These are phyloP conservation scores for Phlyctochytrium planicorne DNA, from an alignment of 192 early-diverging fungal genomes.

Conservation along the genomic window DNA sequence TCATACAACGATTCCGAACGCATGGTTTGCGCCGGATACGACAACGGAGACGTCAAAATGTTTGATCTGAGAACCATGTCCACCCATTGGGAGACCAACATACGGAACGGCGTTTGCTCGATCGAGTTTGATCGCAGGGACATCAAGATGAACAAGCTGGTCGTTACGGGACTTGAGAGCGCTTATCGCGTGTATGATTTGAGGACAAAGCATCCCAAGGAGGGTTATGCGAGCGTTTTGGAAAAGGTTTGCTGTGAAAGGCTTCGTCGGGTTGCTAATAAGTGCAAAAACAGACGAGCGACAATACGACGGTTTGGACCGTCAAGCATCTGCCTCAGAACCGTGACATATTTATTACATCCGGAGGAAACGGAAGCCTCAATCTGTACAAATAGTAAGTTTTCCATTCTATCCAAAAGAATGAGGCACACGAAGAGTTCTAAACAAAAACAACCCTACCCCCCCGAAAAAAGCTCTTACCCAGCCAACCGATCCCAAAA, in stretches of 20 bases:
- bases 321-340: conserved; percentile 65
- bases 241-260: conserved; percentile 35
- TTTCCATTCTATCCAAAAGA: background rate
- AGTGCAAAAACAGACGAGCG: conserved; percentile 1
- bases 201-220: conserved; percentile 50
- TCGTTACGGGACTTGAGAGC: conserved; percentile 54
- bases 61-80: conserved; percentile 63
- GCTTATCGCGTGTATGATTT: conserved; percentile 56
- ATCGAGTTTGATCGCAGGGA: conserved; percentile 60
- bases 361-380: conserved; percentile 58
- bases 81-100: conserved; percentile 65
- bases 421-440: background rate
- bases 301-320: conserved; percentile 64
- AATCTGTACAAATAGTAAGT: conserved; percentile 61
- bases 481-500: conserved; percentile 40
- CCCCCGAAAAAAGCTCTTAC: no score
- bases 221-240: conserved; percentile 40
- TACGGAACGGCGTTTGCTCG: conserved; percentile 67
- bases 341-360: conserved; percentile 62
- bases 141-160: conserved; percentile 54
- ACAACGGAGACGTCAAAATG: conserved; percentile 71
- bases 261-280: conserved; percentile 3
- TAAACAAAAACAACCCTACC: no score
- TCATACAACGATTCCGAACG: conserved; percentile 55
- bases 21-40: conserved; percentile 65